These are phyloP conservation scores for Oenanthe javanica DNA, from an alignment of 140 eudicot genomes.

Conservation along the genomic window DNA sequence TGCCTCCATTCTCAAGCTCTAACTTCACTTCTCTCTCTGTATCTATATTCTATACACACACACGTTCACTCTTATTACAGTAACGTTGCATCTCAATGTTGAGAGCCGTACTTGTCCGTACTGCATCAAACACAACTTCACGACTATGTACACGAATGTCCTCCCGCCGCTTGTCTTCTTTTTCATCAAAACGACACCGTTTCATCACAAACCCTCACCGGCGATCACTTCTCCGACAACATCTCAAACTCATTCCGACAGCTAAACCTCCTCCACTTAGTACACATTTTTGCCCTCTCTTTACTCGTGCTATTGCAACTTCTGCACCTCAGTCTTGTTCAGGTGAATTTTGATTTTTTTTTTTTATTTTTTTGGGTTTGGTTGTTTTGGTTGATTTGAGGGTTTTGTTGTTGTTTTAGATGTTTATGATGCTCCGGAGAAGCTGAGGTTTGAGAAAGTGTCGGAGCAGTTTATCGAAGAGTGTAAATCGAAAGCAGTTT, in stretches of 20 bases:
- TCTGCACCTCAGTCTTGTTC: constrained; percentile 40
- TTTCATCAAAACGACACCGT: constrained; percentile 45
- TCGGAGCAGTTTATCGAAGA: constrained; percentile 84
- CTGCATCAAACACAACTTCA: constrained; percentile 37
- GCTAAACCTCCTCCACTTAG: constrained; percentile 30
- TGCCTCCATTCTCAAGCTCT: too few relatives aligned
- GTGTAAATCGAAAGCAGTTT: constrained; percentile 84
- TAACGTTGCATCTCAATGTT: background rate
- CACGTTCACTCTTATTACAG: background rate
- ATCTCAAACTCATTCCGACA: constrained; percentile 38
- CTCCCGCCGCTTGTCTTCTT: constrained; percentile 16
- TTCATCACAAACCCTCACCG: constrained; percentile 29
- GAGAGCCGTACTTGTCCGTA: constrained; percentile 53
- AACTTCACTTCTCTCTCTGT: too few relatives aligned
- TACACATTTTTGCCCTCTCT: constrained; percentile 24
- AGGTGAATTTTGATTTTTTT: constrained; percentile 16
- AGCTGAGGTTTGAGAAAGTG: constrained; percentile 89
- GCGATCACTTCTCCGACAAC: constrained; percentile 25
- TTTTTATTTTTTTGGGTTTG: constrained; percentile 9
- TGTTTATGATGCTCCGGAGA: constrained; percentile 60
- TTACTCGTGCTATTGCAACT: constrained; percentile 56
- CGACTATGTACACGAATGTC: constrained; percentile 35
- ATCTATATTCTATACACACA: too few relatives aligned
- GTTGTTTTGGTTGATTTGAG: constrained; percentile 10
- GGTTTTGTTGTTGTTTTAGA: constrained; percentile 33